Evolutionary conservation across 495 filamentous ascomycete species (phyloP).

Genomic region (Hyaloscypha bicolor): DNA sequence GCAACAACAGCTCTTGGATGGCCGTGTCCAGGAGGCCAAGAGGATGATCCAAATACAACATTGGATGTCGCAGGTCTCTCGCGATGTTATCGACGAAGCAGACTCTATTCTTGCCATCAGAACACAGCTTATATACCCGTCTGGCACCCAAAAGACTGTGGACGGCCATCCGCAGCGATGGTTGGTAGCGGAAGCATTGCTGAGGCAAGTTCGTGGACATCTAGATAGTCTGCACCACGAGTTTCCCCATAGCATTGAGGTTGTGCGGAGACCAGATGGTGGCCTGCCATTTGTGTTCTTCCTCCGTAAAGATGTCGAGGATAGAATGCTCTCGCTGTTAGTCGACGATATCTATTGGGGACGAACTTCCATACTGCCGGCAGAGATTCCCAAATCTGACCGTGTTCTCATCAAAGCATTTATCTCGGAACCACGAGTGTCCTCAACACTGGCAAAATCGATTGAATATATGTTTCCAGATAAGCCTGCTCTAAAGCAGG

Average conservation of each 20-base stretch:
- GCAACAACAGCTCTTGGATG: conserved; percentile 17
- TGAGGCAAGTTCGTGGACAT: conserved; percentile 38
- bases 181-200: conserved; percentile 41
- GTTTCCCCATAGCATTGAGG: conserved; percentile 48
- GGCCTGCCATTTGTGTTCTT: conserved; percentile 48
- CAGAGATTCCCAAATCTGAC: conserved; percentile 24
- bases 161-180: conserved; percentile 55
- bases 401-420: conserved; percentile 34
- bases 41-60: conserved; percentile 29
- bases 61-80: conserved; percentile 48
- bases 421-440: conserved; percentile 31
- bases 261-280: conserved; percentile 38
- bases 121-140: conserved; percentile 53
- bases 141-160: conserved; percentile 47
- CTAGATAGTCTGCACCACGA: conserved; percentile 36
- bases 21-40: neutral
- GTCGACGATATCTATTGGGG: conserved; percentile 42
- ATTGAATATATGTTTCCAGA: conserved; percentile 36
- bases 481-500: conserved; percentile 36
- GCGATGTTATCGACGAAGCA: conserved; percentile 60
- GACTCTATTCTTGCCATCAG: conserved; percentile 52
- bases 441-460: conserved; percentile 18
- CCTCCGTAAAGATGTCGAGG: conserved; percentile 46
- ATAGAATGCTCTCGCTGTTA: conserved; percentile 41
- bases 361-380: conserved; percentile 34